phyloP scores from a whole-genome alignment of 176 grass and related monocot species.

The Carex kokanica region DNA sequence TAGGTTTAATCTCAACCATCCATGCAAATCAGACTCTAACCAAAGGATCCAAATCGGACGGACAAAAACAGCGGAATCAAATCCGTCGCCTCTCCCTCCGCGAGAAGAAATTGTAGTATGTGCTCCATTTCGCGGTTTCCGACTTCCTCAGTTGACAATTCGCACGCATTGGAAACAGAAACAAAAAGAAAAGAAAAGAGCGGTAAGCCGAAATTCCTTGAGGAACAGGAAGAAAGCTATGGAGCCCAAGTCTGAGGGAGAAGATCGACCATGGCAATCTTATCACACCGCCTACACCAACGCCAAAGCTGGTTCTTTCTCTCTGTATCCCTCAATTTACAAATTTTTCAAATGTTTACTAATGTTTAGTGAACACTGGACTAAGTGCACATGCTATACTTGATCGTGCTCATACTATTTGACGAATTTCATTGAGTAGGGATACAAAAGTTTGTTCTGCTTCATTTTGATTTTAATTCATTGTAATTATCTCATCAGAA shows the following conservation, averaged over 20 bases:
- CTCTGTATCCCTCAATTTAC: background rate
- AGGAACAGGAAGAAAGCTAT: background rate
- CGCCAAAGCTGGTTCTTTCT: constrained; percentile 68
- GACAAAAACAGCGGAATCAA: background rate
- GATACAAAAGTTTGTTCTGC: background rate
- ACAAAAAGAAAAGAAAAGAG: background rate
- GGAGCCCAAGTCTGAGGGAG: constrained; percentile 26
- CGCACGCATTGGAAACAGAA: background rate
- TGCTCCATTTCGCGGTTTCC: background rate
- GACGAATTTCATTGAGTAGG: background rate
- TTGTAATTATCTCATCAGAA: background rate
- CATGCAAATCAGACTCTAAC: background rate
- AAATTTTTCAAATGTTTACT: background rate
- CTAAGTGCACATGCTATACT: constrained; percentile 36
- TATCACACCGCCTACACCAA: constrained; percentile 94
- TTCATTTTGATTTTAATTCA: constrained; percentile 15
- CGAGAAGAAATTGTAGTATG: background rate
- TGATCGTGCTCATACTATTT: background rate
- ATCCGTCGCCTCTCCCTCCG: background rate
- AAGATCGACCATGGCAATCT: constrained; percentile 72
- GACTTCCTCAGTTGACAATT: background rate
- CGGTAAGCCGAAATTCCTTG: background rate
- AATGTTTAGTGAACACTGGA: constrained; percentile 45
- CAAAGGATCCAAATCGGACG: background rate
- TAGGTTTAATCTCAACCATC: background rate